Evolutionary conservation across 177 flowering plant genomes (phyloP), one percentile per base, ranked within the genome.

Genomic region (Vitis hybrid): DNA sequence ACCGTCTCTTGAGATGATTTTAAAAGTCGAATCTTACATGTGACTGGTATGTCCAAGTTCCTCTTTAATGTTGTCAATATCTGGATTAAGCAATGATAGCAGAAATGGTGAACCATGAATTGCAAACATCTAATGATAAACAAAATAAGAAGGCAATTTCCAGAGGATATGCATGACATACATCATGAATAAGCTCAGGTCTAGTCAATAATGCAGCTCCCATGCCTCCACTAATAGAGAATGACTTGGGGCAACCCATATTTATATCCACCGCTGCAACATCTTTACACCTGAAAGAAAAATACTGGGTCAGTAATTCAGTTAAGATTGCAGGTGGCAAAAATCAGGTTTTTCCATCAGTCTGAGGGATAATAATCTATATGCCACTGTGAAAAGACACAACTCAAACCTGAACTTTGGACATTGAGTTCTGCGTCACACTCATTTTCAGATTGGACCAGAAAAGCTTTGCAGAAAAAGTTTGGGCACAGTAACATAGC

Each of bases 231-330:
- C 91, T 88, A 13, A 90, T 66, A 78, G 97, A 94, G 77, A 92
- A 92, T 72, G 98, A 75, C 85, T 83, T 94, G 19, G 99, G 99
- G 76, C 98, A 94, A 69, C 98, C 99, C 99, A 94, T 92, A 68
- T 94, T 94, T 74, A 94, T 82, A 80, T 94, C 99, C 6, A 92
- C 66, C 12, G 97, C 98, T 15, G 94, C 95, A 65, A 94, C 94
- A 80, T 94, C 96, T 60, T 83, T 85, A 78, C 89, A 91, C 76
- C 99, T 94, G 70, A 64, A 77, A 72, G 10, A 75, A 61, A 75
- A 45, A 66, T n/a, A 9, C 12, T 60, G 17, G 34, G 52, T n/a
- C 32, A 56, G 30, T 7, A 32, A 52, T 48, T 58, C 56, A 58
- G 7, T 40, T 40, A 40, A 40, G 8, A 7, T 40, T 40, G 45